phyloP scores from a whole-genome alignment of 192 early-diverging fungal genomes.

The Coemansia sp. region DNA sequence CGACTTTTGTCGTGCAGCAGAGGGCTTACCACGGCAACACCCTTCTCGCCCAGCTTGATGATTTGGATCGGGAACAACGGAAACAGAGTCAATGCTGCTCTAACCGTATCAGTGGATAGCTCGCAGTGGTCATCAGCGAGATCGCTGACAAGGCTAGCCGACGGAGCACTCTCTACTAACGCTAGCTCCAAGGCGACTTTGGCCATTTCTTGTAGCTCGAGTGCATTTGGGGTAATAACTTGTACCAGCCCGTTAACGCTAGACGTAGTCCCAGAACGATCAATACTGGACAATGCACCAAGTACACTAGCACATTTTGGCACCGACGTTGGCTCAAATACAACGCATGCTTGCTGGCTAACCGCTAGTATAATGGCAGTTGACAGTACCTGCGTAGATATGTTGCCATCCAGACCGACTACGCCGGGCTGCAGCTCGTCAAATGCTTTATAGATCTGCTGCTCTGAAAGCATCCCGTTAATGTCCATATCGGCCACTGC shows the following conservation, averaged over 20 bases:
- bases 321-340: slow-evolving; percentile 94
- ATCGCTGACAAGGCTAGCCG: slow-evolving; percentile 14
- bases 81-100: slow-evolving; percentile 44
- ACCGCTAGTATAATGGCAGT: slow-evolving; percentile 50
- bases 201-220: slow-evolving; percentile 70
- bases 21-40: slow-evolving; percentile 55
- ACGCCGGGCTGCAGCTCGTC: slow-evolving; percentile 24
- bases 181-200: slow-evolving; percentile 25
- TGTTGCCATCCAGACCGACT: slow-evolving; percentile 79
- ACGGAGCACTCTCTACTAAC: slow-evolving; percentile 14
- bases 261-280: slow-evolving; percentile 10
- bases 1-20: not conserved
- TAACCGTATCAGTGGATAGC: slow-evolving; percentile 15
- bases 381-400: slow-evolving; percentile 54
- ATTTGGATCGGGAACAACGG: slow-evolving; percentile 61
- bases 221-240: slow-evolving; percentile 73
- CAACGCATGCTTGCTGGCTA: slow-evolving; percentile 28
- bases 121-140: slow-evolving; percentile 13
- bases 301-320: slow-evolving; percentile 73
- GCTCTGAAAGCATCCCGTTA: slow-evolving; percentile 59
- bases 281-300: slow-evolving; percentile 45
- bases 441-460: slow-evolving; percentile 19
- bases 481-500: slow-evolving; percentile 96
- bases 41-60: slow-evolving; percentile 73
- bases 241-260: slow-evolving; percentile 34